Percentiles rank a stretch among this genome's conserved stretches.
These are phyloP conservation scores for Flaveria linearis DNA, from an alignment of 129 eudicot species.

Conservation along the genomic window DNA sequence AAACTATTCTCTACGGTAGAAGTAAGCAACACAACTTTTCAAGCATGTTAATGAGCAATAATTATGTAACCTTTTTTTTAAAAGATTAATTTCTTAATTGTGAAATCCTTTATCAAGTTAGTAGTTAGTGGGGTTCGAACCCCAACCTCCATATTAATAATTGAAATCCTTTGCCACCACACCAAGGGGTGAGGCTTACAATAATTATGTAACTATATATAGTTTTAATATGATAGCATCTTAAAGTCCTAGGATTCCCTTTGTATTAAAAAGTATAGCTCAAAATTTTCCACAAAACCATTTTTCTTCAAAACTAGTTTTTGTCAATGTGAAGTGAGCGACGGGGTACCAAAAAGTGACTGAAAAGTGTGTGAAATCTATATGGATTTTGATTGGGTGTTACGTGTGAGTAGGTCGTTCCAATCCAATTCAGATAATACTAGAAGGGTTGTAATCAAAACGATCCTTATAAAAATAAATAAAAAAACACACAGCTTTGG, in stretches of 20 bases:
- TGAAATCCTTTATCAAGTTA: too few relatives aligned
- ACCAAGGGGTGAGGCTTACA: too few relatives aligned
- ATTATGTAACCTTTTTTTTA: neutral
- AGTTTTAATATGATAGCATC: neutral
- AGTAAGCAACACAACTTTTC: constrained; percentile 9
- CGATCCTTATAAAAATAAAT: too few relatives aligned
- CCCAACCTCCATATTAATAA: too few relatives aligned
- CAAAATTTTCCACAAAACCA: neutral
- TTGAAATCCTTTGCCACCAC: too few relatives aligned
- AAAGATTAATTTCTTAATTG: too few relatives aligned
- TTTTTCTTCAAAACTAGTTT: neutral
- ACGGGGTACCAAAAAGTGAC: neutral
- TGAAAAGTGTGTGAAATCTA: neutral
- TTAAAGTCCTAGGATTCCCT: constrained; percentile 23
- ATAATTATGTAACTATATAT: constrained; percentile 2
- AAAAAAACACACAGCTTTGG: too few relatives aligned
- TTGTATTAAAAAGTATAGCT: neutral
- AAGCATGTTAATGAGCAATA: constrained; percentile 26
- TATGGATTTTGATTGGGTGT: neutral
- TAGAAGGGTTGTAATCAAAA: too few relatives aligned
- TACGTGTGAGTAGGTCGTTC: too few relatives aligned
- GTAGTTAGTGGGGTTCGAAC: too few relatives aligned
- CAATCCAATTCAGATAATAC: too few relatives aligned
- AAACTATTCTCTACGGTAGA: too few relatives aligned
- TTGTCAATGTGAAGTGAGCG: neutral